phyloP scores from a whole-genome alignment of 1,284 basidiomycete genomes.

The Pholiota adiposa region DNA sequence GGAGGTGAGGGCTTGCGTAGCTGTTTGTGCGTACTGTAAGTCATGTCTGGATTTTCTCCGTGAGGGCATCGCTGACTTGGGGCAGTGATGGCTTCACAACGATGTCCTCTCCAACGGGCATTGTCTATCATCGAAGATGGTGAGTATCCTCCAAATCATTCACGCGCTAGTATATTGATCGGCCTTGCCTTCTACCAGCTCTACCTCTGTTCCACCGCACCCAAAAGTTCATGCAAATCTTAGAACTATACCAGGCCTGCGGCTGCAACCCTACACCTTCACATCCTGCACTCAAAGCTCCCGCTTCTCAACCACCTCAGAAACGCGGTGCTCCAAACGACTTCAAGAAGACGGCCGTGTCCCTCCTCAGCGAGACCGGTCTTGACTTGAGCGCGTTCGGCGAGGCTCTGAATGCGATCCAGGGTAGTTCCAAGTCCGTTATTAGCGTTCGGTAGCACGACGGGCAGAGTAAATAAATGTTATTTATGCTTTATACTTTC shows the following conservation, averaged over 20 bases:
- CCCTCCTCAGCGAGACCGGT: conserved; percentile 36
- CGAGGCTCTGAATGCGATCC: conserved; percentile 41
- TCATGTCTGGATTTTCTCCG: conserved; percentile 17
- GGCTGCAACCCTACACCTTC: conserved; percentile 41
- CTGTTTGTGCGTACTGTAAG: conserved; percentile 69
- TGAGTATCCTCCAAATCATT: conserved; percentile 22
- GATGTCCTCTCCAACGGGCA: conserved; percentile 39
- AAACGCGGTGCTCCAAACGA: conserved; percentile 10
- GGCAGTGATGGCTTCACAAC: conserved; percentile 42
- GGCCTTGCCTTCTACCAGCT: conserved; percentile 33
- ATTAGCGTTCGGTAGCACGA: conserved; percentile 7
- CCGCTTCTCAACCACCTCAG: conserved; percentile 10
- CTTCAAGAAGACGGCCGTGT: conserved; percentile 30
- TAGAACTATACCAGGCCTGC: conserved; percentile 53
- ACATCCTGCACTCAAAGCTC: conserved; percentile 44
- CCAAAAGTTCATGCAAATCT: conserved; percentile 47
- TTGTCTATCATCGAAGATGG: conserved; percentile 46
- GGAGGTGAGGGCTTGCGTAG: conserved; percentile 57
- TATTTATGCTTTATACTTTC: neutral
- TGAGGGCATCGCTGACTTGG: neutral
- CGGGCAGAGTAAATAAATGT: neutral
- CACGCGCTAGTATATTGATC: neutral
- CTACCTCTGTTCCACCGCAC: conserved; percentile 62
- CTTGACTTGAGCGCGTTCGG: conserved; percentile 45
- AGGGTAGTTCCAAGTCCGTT: conserved; percentile 20